Base-by-base conservation (phyloP, 768 basidiomycete species). In the Termitomyces titanicus region DNA sequence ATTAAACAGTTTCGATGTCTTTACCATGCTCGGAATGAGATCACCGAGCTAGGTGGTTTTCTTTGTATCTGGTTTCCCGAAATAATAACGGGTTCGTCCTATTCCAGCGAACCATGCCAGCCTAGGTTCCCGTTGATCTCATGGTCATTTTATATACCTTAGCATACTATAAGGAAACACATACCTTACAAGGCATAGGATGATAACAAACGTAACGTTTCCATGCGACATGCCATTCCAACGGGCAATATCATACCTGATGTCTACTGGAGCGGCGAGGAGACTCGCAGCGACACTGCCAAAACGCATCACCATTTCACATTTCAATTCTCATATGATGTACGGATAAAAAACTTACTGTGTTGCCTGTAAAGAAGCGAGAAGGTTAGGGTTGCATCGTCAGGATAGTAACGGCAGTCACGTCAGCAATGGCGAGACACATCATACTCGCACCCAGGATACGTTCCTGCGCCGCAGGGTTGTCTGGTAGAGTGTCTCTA, bases 211-310 rank as follows among this genome's bases (percentile, higher is more conserved):
- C 3, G 87, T 83, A 64, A 90, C 84, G 63, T 91, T 92, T 33
- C 89, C 89, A 60, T 91, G 89, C 0, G 83, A 87, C 75, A 81
- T 85, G 25, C 75, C 64, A 67, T 90, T 91, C 90, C 89, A 92
- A 13, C 64, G 62, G 8, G 65, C 66, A 34, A 80, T 72, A 25
- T 74, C 70, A 55, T 76, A 84, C 46, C 75, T 76, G 58, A 88
- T 67, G 25, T 79, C 72, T 33, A 68, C 60, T 0, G 90, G 90
- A 27, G 90, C 77, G 8, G 79, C 79, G 37, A 81, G 51, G 62
- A 83, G 78, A 15, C 84, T 82, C 31, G 74, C 77, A 17, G 72
- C 63, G 58, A 91, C 79, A 64, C 89, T 91, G 58, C 87, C 55
- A 50, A 51, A 43, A n/a, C 15, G 38, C 60, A 56, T 57, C 44